Evolutionary conservation across 345 rosid species (phyloP), one percentile per base, ranked within the genome.

Genomic region (Eucalyptus cloeziana): DNA sequence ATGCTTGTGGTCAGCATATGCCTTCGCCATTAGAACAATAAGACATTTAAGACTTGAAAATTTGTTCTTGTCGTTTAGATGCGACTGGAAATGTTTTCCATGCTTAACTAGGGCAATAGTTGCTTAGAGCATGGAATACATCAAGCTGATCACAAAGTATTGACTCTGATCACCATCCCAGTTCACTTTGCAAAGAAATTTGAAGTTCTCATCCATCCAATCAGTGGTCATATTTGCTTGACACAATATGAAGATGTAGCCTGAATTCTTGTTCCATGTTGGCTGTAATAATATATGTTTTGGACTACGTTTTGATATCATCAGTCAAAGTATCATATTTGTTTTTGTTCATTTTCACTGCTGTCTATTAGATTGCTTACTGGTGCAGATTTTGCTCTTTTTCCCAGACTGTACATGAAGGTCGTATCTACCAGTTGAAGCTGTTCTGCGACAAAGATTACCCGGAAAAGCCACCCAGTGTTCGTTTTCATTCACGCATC

Each of bases 361-460:
- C 30, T 86, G 56, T 49, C 64, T 51, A 19, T 60, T 56, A 45
- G 51, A 33, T 69, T 87, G 85, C 56, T 87, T 45, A 71, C 56
- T 69, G 27, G 50, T 24, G 79, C 85, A 19, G 17, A 87, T 87
- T 62, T 62, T 49, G 85, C 62, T 86, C 85, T 67, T 58, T 49
- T 71, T 89, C 19, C 31, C 93, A 97, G 99, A 96, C 98, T 90
- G 99, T 97, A 86, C 99, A 97, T 92, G 99, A 97, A 92, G 99
- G 99, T 86, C 93, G 98, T 88, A 97, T 97, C 90, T 97, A 97
- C 93, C 99, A 96, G 92, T 92, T 97, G 95, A 97, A 97, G 97
- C 97, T 96, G 90, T 97, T 97, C 92, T 97, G 99, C 19, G 99
- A 96, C 92, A 96, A 97, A 93, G 99, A 97, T 91, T 97, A 97